Evolutionary conservation across 2,329 filamentous ascomycete species (phyloP), one percentile per base, ranked within the genome.

Genomic region (Neurospora sp.): DNA sequence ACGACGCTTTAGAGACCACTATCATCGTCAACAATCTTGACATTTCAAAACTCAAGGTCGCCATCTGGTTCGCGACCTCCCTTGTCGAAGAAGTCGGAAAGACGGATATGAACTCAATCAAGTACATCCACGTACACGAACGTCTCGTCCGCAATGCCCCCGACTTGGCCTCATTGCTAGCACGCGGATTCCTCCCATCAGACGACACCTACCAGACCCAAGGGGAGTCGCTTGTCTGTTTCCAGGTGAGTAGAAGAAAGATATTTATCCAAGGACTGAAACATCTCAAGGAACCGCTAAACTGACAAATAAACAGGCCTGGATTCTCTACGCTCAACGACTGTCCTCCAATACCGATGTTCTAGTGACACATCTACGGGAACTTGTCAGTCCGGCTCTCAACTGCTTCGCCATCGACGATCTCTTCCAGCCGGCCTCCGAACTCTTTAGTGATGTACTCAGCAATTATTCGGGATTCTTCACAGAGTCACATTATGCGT

Each of bases 281-380:
- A 4, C 5, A 33, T 11, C 2, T 52, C 67, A n/a, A 19, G 36
- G 67, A 69, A 66, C 68, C 68, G 42, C 70, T 71, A 66, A 71
- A 72, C 40, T 67, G 75, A 68, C 74, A 46, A 42, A 13, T 69
- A 2, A 9, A 10, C 68, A 91, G 89, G 86, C 90, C 4, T 95
- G 91, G 91, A 85, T 93, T 39, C 84, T 88, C 74, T 93, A 93
- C 76, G 89, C 89, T 5, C 90, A 93, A 75, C 85, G 87, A 40
- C 84, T 86, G 38, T 88, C 89, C 67, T 81, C 85, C 3, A 84
- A 85, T 66, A 85, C 86, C 40, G 84, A 84, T 17, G 82, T 86
- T 17, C 82, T 91, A 39, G 81, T 91, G 2, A 81, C 84, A 19
- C 83, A 87, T 19, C 82, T 94, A 15, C 86, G 86, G 39, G 82